Base-by-base conservation (phyloP, 2,329 filamentous ascomycete genomes). In the Fusarium concolor region DNA sequence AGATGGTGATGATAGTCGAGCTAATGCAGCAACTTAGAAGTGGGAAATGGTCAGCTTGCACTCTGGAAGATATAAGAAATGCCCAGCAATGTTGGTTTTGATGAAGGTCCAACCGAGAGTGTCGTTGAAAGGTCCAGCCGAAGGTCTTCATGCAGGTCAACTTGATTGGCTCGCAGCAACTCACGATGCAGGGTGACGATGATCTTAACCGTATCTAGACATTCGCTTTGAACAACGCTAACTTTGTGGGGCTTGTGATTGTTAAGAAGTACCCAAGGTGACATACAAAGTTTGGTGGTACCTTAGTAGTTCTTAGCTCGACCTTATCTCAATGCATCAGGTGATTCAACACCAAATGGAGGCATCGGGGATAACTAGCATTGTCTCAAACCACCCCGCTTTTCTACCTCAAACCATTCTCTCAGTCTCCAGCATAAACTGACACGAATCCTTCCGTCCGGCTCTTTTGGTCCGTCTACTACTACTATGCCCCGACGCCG, bases 401-500 rank as follows among this genome's bases (percentile, higher is more conserved):
- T 68, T 68, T 67, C 31, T 33, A 65, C 39, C 17, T 46, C 44
- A 49, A 26, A 26, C 17, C 15, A 43, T 26, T 37, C 20, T 18
- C 35, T 33, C 24, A 24, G 22, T 45, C 49, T 43, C 28, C 46
- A 63, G 46, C 57, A 46, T 47, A 38, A 20, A 6, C 20, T 35
- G 18, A 35, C 44, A 52, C 11, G 5, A 51, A 50, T 55, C 33
- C 43, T 31, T 20, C 24, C 17, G 15, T 6, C 24, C 26, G 20
- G 26, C 33, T 20, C 17, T 26, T 31, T 15, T 14, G 12, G n/a
- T 44, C 33, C 18, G 31, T 52, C 15, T 17, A 35, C 6, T n/a
- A n/a, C 22, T 24, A 24, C 24, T 14, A 70, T 71, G 68, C 68
- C 68, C n/a, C 65, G 68, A 44, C 65, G 65, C 31, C 57, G 65